phyloP scores from a whole-genome alignment of 257 asterid genomes.

The Solanum etuberosum region DNA sequence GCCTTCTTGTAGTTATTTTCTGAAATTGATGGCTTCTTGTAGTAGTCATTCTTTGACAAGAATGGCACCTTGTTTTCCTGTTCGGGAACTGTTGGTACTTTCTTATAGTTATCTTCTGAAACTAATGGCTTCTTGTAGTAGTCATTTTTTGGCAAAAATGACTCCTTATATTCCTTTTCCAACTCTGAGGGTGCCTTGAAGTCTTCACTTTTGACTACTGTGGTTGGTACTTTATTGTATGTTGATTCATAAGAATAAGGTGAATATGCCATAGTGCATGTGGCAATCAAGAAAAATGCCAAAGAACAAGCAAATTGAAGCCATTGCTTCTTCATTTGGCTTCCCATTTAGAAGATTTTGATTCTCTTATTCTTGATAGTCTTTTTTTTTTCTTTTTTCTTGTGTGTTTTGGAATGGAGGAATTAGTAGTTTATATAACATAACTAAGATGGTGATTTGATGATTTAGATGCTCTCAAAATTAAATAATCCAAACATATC shows the following conservation, averaged over 20 bases:
- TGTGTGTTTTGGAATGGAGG: background rate
- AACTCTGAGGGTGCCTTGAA: background rate
- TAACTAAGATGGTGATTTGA: background rate
- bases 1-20: too few species aligned
- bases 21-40: background rate
- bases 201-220: background rate
- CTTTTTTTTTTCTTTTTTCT: too few species aligned
- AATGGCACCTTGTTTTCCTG: background rate
- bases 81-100: too few species aligned
- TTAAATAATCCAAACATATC: background rate
- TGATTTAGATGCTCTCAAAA: background rate
- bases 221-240: background rate
- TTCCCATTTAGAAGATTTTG: background rate
- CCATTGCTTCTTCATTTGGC: background rate
- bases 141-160: background rate
- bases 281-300: background rate
- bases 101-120: background rate
- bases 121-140: background rate
- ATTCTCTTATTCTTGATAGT: too few species aligned
- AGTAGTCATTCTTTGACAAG: background rate
- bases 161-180: background rate
- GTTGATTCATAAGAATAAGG: background rate
- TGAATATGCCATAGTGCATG: background rate
- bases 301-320: background rate
- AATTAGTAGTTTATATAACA: background rate